These are phyloP conservation scores for Aquilaria sinensis DNA, from an alignment of 345 rosid species.

Conservation along the genomic window DNA sequence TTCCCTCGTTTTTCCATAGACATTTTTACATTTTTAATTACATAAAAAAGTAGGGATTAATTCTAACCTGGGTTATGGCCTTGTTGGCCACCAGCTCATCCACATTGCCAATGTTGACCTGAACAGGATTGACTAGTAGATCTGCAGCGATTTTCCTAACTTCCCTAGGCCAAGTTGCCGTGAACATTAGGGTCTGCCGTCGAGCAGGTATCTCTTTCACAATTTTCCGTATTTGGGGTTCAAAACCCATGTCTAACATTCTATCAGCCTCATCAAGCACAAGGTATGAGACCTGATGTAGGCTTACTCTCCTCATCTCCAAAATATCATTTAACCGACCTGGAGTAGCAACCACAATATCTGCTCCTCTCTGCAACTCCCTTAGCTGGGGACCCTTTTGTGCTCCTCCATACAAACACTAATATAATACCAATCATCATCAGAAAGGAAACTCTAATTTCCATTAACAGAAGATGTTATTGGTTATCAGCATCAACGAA, in stretches of 20 bases:
- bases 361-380: conserved; percentile 80
- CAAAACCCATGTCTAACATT: conserved; percentile 97
- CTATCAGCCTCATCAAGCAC: conserved; percentile 95
- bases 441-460: conserved; percentile 4
- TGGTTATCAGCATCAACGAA: too few relatives aligned
- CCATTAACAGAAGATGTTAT: too few relatives aligned
- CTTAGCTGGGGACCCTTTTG: conserved; percentile 87
- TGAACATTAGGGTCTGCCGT: conserved; percentile 93
- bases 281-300: conserved; percentile 73
- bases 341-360: conserved; percentile 94
- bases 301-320: conserved; percentile 86
- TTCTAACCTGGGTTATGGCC: conserved; percentile 79
- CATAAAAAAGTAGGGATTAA: background rate
- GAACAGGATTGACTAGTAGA: conserved; percentile 78
- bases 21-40: too few relatives aligned
- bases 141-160: conserved; percentile 94
- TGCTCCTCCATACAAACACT: conserved; percentile 97
- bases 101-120: conserved; percentile 87
- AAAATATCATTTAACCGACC: conserved; percentile 92
- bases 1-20: too few relatives aligned
- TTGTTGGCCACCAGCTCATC: conserved; percentile 96
- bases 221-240: conserved; percentile 86
- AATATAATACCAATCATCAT: background rate
- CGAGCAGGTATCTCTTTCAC: conserved; percentile 83
- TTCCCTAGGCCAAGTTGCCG: conserved; percentile 94